phyloP scores from a whole-genome alignment of 371 early-diverging fungal species.

The Circinella minor region DNA sequence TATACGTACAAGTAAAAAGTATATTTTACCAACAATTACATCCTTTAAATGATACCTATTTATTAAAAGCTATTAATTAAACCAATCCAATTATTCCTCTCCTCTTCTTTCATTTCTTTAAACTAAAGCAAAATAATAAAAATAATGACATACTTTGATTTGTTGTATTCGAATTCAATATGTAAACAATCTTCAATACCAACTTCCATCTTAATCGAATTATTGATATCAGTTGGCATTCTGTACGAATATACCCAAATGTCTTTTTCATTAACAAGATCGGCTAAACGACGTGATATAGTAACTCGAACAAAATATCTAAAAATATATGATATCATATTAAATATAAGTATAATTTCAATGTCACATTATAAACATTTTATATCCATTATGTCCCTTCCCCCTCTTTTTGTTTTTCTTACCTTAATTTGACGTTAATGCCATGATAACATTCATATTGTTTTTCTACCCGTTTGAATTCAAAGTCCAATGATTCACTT shows the following conservation, averaged over 20 bases:
- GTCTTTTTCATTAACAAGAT: conserved; percentile 76
- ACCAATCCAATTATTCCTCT: too few relatives aligned
- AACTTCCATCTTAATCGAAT: conserved; percentile 95
- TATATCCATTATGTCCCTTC: neutral
- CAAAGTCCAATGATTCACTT: conserved; percentile 80
- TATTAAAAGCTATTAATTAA: neutral
- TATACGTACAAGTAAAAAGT: conserved; percentile 97
- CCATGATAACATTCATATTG: conserved; percentile 92
- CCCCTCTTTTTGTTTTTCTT: conserved; percentile 5
- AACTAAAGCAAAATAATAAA: too few relatives aligned
- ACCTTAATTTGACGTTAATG: conserved; percentile 88
- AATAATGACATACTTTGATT: conserved; percentile 70
- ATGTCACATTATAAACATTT: too few relatives aligned
- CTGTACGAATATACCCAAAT: conserved; percentile 92
- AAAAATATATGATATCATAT: neutral
- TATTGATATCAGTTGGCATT: conserved; percentile 85
- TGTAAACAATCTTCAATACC: conserved; percentile 96
- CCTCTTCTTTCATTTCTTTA: neutral
- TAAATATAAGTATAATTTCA: neutral
- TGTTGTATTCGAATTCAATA: conserved; percentile 95
- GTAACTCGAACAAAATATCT: conserved; percentile 90
- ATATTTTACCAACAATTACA: conserved; percentile 98
- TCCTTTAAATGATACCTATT: conserved; percentile 91
- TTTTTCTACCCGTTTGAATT: conserved; percentile 93
- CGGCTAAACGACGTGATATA: conserved; percentile 77